Evolutionary conservation across 164 flowering plant species (phyloP).

Genomic region (Stephania japonica): DNA sequence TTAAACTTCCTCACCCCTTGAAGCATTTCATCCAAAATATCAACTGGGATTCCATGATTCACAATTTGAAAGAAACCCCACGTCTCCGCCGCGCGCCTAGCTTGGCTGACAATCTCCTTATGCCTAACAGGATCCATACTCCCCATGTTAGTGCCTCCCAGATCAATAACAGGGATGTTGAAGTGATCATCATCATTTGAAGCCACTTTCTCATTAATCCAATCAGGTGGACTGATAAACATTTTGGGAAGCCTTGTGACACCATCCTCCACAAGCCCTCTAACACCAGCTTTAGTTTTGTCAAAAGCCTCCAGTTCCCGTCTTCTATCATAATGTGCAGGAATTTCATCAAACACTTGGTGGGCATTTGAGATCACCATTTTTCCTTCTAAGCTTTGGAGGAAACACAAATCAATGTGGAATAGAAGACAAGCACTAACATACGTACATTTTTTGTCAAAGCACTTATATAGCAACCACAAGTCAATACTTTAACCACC

Average conservation of each 20-base stretch:
- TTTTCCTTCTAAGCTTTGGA: background rate
- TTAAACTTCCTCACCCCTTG: background rate
- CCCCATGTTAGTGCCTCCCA: background rate
- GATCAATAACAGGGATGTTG: constrained; percentile 18
- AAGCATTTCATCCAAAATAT: background rate
- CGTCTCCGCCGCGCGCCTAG: constrained; percentile 12
- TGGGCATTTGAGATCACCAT: background rate
- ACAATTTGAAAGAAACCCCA: background rate
- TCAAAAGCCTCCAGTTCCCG: background rate
- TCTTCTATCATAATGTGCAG: background rate
- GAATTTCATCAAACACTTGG: background rate
- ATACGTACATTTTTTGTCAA: too few species aligned
- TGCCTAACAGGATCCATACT: background rate
- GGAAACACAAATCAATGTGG: background rate
- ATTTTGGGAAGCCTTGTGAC: background rate
- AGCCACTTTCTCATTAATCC: background rate
- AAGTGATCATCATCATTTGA: background rate
- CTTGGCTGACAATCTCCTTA: background rate
- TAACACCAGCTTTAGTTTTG: background rate
- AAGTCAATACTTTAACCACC: too few species aligned
- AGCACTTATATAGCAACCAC: too few species aligned
- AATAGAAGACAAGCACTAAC: too few species aligned
- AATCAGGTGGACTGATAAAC: background rate
- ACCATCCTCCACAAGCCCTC: background rate
- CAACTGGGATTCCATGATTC: background rate